phyloP scores from a whole-genome alignment of 1,284 basidiomycete species.

The Moniliella sp. region DNA sequence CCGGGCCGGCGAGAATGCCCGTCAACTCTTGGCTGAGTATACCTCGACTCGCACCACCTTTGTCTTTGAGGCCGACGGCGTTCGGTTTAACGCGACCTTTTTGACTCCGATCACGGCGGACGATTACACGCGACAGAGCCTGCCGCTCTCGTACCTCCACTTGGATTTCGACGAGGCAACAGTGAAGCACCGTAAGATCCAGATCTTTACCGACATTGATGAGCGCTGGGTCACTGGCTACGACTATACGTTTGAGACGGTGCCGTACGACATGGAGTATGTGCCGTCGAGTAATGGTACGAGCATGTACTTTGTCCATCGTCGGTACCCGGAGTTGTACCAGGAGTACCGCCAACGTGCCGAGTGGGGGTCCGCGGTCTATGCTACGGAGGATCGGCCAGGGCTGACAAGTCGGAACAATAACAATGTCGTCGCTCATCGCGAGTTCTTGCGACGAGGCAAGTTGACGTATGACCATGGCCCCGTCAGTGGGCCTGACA shows the following conservation, averaged over 20 bases:
- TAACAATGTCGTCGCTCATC: conserved; percentile 23
- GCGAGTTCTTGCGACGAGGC: conserved; percentile 18
- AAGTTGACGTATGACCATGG: conserved; percentile 16
- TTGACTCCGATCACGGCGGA: conserved; percentile 23
- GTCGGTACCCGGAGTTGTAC: conserved; percentile 18
- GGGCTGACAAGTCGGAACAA: conserved; percentile 19
- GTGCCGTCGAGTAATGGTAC: conserved; percentile 10
- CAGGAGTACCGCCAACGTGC: conserved; percentile 27
- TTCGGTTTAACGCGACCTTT: conserved; percentile 26
- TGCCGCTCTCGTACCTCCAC: conserved; percentile 27
- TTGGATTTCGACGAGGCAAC: conserved; percentile 13
- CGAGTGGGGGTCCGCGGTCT: conserved; percentile 27
- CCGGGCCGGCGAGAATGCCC: conserved; percentile 12
- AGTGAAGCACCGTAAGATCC: conserved; percentile 10
- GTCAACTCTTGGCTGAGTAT: conserved; percentile 18
- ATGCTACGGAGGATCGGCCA: conserved; percentile 14
- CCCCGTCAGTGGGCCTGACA: conserved; percentile 17
- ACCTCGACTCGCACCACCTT: conserved; percentile 27
- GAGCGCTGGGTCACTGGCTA: conserved; percentile 21
- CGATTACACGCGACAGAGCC: conserved; percentile 24
- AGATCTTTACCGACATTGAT: conserved; percentile 21
- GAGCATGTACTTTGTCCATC: conserved; percentile 13
- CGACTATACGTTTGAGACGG: conserved; percentile 22
- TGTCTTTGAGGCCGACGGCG: conserved; percentile 17
- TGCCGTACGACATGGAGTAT: conserved; percentile 12